These are phyloP conservation scores for Cucumis hystrix DNA, from an alignment of 306 rosid genomes.

Conservation along the genomic window DNA sequence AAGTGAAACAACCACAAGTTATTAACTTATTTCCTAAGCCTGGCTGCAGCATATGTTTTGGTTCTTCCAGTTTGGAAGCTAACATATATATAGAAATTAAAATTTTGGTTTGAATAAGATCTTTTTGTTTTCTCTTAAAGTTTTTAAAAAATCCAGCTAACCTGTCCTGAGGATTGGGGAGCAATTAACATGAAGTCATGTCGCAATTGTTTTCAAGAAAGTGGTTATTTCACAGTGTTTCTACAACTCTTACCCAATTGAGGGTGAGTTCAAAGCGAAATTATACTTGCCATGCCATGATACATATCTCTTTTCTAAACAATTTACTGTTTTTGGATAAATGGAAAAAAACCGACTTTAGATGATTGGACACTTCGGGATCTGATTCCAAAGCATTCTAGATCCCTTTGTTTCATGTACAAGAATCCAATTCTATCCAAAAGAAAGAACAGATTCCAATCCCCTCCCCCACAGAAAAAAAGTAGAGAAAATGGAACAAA, in stretches of 20 bases:
- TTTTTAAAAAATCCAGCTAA: no score
- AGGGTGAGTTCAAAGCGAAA: neutral
- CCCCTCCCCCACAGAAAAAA: neutral
- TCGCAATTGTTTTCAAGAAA: no score
- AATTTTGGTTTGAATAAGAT: no score
- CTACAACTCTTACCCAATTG: neutral
- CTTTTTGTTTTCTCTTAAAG: no score
- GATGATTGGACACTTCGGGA: neutral
- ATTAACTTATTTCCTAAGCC: neutral
- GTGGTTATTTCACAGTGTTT: no score
- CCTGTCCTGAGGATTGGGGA: no score
- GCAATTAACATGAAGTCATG: no score
- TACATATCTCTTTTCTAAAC: no score
- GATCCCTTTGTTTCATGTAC: neutral
- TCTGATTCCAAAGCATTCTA: constrained; percentile 4
- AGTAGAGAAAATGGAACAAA: neutral
- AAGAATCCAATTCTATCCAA: constrained; percentile 6
- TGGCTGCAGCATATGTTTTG: neutral
- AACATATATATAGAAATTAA: no score
- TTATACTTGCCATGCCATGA: neutral
- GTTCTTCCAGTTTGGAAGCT: neutral
- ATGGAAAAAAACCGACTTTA: neutral
- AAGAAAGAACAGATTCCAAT: neutral
- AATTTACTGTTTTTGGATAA: no score
- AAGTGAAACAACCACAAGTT: neutral